Evolutionary conservation across 768 basidiomycete genomes (phyloP), one percentile per base, ranked within the genome.

Genomic region (Boletus sp.): DNA sequence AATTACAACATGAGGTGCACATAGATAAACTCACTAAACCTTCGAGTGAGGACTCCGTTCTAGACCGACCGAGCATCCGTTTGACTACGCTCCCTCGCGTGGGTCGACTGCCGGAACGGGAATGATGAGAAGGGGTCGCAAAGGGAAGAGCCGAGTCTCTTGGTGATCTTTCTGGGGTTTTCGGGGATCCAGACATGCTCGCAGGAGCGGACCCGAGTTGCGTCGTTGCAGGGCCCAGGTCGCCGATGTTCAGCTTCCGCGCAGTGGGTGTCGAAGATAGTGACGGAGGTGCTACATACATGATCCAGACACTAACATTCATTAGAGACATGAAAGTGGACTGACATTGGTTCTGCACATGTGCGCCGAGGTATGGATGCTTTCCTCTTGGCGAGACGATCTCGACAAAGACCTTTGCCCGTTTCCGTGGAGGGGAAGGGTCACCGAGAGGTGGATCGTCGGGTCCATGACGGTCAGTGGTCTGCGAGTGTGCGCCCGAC

Each of bases 11-110:
- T 7, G 43, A 23, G 4, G 17, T 37, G 19, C 3, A 19, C 7
- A 6, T 9, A 23, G 27, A 45, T 27, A 17, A 17, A 25, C 2
- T 6, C 7, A 41, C 19, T 8, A 2, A 9, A 64, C 63, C 48
- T 56, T 74, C 74, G 45, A 81, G 62, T 5, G 78, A 79, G 1
- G 83, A 74, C 27, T 87, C 86, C 0, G 87, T 89, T 52, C 76
- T 80, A 13, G 86, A 83, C 1, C 87, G 79, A 9, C 79, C 78
- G 1, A 90, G 80, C 88, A 90, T 90, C 21, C 87, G 84, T 53
- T 82, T 84, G 11, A 85, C 78, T 6, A 89, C 66, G 41, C 72
- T 70, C 19, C 56, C 51, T 74, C 80, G 19, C 66, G 67, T 13
- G 76, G 77, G 8, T 77, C 71, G 45, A 25, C 47, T 50, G 3